Evolutionary conservation across 2,329 filamentous ascomycete genomes (phyloP).

Genomic region (Xylariaceae sp.): DNA sequence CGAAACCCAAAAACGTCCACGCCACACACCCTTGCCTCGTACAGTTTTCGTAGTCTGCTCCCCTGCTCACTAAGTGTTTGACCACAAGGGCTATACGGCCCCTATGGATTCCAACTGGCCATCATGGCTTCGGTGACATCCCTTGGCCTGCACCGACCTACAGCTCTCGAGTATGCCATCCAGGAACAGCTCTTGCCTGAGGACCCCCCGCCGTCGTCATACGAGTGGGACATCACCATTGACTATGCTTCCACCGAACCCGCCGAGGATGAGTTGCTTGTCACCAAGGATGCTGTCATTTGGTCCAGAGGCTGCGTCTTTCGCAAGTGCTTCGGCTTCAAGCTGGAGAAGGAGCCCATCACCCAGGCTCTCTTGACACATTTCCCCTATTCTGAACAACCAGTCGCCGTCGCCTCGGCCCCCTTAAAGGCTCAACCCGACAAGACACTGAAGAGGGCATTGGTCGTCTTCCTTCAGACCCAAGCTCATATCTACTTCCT

Average conservation of each 20-base stretch:
- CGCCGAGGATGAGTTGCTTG: conserved; percentile 74
- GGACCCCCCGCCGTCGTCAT: conserved; percentile 62
- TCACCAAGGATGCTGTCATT: conserved; percentile 70
- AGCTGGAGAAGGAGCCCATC: conserved; percentile 80
- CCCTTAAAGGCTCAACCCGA: not conserved
- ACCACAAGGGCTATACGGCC: not conserved
- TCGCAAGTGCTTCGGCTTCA: conserved; percentile 80
- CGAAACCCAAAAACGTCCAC: too few relatives aligned
- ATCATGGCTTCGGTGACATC: conserved; percentile 87
- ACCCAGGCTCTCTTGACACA: conserved; percentile 81
- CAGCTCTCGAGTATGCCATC: conserved; percentile 77
- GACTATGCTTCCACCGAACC: conserved; percentile 37
- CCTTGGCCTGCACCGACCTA: conserved; percentile 84
- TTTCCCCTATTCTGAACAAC: conserved; percentile 59
- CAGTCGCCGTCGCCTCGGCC: conserved; percentile 11
- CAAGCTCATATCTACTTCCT: conserved; percentile 94
- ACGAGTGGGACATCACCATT: conserved; percentile 67
- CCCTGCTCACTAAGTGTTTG: too few relatives aligned
- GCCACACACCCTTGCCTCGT: too few relatives aligned
- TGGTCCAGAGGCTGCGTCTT: conserved; percentile 87
- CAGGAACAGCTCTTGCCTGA: conserved; percentile 71
- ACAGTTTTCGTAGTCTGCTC: too few relatives aligned
- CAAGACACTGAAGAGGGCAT: conserved; percentile 54
- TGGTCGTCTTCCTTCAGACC: conserved; percentile 88
- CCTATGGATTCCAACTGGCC: conserved; percentile 21